These are phyloP conservation scores for Aureobasidium lini DNA, from an alignment of 2,329 filamentous ascomycete genomes.

Conservation along the genomic window DNA sequence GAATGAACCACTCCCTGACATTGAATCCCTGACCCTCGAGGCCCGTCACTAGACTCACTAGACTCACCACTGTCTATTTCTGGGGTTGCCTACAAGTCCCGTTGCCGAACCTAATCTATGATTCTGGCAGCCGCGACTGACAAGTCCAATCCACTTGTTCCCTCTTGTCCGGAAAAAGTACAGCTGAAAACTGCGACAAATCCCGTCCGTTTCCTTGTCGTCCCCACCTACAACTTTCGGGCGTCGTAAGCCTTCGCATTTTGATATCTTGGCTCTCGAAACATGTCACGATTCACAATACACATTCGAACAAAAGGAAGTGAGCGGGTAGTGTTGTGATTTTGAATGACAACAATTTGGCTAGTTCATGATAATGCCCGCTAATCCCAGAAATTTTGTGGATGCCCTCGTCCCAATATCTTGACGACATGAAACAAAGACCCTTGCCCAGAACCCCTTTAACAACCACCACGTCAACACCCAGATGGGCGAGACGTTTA, in stretches of 20 bases:
- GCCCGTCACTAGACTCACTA: not conserved
- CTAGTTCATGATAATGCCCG: constrained; percentile 14
- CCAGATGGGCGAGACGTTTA: constrained; percentile 41
- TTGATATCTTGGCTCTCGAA: not conserved
- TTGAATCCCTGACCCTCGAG: not conserved
- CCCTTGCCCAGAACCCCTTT: not conserved
- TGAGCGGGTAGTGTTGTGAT: constrained; percentile 15
- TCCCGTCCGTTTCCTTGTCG: not conserved
- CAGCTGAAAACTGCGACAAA: not conserved
- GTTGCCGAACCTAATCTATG: not conserved
- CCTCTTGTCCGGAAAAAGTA: not conserved
- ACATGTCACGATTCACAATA: not conserved
- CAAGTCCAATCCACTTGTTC: not conserved
- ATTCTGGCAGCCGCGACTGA: not conserved
- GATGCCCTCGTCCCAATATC: constrained; percentile 8
- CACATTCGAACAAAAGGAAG: not conserved
- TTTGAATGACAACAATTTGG: constrained; percentile 12
- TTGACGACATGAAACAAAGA: constrained; percentile 3
- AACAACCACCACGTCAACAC: constrained; percentile 7
- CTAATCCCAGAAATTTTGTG: constrained; percentile 15
- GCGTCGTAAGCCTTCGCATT: not conserved
- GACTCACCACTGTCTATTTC: not conserved
- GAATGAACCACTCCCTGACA: not conserved
- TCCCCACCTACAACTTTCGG: not conserved
- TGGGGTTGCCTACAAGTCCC: not conserved